Conservation (phyloP, 306 rosid species). For the Mimosa bimucronata region DNA sequence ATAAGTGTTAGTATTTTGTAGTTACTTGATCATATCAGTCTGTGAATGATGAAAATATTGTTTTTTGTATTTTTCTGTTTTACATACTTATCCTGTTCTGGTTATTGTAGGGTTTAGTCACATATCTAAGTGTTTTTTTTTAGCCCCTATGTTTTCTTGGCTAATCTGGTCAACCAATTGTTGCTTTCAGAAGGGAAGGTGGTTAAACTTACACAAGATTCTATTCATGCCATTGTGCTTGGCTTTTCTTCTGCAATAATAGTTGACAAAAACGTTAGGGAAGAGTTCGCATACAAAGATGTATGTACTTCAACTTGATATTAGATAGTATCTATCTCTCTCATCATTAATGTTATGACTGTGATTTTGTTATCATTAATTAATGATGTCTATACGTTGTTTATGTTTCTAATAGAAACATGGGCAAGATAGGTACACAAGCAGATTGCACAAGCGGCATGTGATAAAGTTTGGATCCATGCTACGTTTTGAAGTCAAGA, state of each 20-base stretch:
- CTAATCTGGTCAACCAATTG: constrained; percentile 34
- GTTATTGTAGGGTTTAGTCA: background rate
- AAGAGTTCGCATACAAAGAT: constrained; percentile 57
- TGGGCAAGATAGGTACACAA: constrained; percentile 59
- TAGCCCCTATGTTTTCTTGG: background rate
- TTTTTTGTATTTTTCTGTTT: background rate
- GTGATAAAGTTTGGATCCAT: constrained; percentile 77
- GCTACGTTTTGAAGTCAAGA: constrained; percentile 73
- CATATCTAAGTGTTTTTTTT: background rate
- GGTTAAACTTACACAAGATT: constrained; percentile 67
- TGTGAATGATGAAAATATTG: background rate
- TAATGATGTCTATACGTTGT: constrained; percentile 2
- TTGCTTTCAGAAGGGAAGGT: constrained; percentile 79
- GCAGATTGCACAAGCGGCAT: too few species aligned
- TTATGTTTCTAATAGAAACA: constrained; percentile 60
- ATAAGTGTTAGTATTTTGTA: background rate
- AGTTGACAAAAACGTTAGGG: constrained; percentile 59
- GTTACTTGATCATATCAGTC: background rate
- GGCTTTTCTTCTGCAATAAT: constrained; percentile 77
- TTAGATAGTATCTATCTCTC: constrained; percentile 14
- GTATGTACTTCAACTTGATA: constrained; percentile 47
- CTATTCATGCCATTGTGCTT: constrained; percentile 73
- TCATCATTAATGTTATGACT: background rate
- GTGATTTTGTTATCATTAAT: constrained; percentile 14
- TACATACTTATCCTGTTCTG: background rate